Evolutionary conservation across 257 asterid species (phyloP).

Genomic region (Echium plantagineum): DNA sequence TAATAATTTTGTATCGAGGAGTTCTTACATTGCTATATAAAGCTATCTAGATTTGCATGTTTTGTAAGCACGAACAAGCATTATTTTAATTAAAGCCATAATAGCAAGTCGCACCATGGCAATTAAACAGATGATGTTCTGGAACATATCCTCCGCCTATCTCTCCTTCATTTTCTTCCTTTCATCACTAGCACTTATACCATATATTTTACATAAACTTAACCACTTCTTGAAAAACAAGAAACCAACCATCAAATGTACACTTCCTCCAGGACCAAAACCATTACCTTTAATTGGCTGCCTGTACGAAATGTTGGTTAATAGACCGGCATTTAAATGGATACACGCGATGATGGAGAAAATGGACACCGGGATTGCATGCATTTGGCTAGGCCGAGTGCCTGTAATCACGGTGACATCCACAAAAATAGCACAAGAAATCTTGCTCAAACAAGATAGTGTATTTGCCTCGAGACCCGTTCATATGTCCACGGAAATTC

Average conservation of each 20-base stretch:
- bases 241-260: neutral
- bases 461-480: neutral
- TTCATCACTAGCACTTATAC: neutral
- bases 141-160: neutral
- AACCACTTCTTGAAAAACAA: neutral
- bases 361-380: conserved; percentile 4
- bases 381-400: conserved; percentile 5
- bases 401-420: neutral
- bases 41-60: too few species aligned
- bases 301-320: neutral
- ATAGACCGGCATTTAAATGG: too few species aligned
- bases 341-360: conserved; percentile 6
- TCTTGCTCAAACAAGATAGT: conserved; percentile 1
- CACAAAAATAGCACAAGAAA: neutral
- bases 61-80: too few species aligned
- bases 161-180: neutral
- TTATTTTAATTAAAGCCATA: too few species aligned
- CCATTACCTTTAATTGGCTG: neutral
- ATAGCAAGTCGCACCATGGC: too few species aligned
- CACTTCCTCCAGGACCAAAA: conserved; percentile 13
- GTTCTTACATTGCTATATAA: too few species aligned
- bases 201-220: neutral
- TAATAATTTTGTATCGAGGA: too few species aligned
- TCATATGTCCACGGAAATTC: neutral
- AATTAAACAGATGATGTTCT: too few species aligned